phyloP scores from a whole-genome alignment of 306 rosid species.

The Arachis stenosperma region DNA sequence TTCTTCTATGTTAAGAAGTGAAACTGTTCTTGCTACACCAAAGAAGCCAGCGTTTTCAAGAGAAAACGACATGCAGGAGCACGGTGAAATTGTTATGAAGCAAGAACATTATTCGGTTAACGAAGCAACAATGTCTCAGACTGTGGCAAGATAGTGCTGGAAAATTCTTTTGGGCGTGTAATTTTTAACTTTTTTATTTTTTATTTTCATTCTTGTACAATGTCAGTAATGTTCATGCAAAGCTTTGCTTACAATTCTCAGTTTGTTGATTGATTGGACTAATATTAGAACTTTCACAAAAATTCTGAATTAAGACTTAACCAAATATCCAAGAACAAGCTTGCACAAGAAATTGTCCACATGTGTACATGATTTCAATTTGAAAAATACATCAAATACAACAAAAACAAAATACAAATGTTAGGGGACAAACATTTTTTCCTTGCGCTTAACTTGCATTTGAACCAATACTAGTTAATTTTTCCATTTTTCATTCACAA shows the following conservation, averaged over 20 bases:
- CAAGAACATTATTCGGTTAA: constrained; percentile 10
- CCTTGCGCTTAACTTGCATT: background rate
- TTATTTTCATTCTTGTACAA: background rate
- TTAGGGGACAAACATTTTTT: background rate
- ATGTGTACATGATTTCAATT: background rate
- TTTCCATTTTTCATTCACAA: no score
- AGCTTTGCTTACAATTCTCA: background rate
- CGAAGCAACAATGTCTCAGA: constrained; percentile 24
- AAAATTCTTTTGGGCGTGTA: background rate
- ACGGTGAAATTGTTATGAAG: background rate
- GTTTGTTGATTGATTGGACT: no score
- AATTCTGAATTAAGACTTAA: no score
- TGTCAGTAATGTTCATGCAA: background rate
- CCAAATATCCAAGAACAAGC: background rate
- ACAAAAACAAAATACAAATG: no score
- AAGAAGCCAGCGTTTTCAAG: constrained; percentile 41
- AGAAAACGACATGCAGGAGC: background rate
- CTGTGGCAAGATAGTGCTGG: constrained; percentile 8
- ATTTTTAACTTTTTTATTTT: background rate
- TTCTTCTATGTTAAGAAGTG: constrained; percentile 43
- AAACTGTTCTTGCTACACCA: constrained; percentile 14
- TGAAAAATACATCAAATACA: background rate
- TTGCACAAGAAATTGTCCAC: background rate
- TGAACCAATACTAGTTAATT: background rate
- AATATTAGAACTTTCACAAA: no score